Evolutionary conservation across 2,329 filamentous ascomycete genomes (phyloP).

Genomic region (Talaromyces sp.): DNA sequence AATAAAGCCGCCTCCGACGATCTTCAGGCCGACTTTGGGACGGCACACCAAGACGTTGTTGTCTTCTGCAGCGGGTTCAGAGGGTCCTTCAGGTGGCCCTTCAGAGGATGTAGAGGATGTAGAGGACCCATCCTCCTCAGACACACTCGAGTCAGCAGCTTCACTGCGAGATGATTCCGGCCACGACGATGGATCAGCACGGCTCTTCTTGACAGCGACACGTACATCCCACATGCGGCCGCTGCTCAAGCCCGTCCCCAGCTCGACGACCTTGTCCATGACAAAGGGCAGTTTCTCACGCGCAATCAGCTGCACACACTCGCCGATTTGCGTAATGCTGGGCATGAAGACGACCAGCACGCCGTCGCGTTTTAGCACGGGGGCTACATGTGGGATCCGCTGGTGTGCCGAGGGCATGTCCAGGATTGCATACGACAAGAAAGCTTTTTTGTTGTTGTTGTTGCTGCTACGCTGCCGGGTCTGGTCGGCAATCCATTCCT

Average conservation of each 20-base stretch:
- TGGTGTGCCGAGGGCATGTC: conserved; percentile 64
- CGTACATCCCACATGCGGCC: conserved; percentile 47
- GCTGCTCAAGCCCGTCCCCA: conserved; percentile 42
- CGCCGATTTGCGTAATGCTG: conserved; percentile 71
- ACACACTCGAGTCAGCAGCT: too few relatives aligned
- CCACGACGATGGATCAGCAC: conserved; percentile 30
- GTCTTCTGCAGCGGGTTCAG: conserved; percentile 13
- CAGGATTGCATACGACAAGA: conserved; percentile 67
- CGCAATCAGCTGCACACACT: conserved; percentile 55
- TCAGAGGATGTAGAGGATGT: background rate
- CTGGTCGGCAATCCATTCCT: conserved; percentile 58
- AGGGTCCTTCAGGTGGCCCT: background rate
- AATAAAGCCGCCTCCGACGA: conserved; percentile 50
- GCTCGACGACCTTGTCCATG: conserved; percentile 42
- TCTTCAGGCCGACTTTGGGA: conserved; percentile 46
- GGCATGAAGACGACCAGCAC: conserved; percentile 68
- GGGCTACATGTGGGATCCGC: conserved; percentile 42
- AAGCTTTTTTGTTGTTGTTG: conserved; percentile 43
- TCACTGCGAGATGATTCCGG: background rate
- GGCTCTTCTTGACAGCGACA: conserved; percentile 33
- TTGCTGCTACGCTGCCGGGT: conserved; percentile 22
- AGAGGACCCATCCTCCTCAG: background rate
- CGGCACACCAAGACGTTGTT: conserved; percentile 47
- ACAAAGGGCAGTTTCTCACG: conserved; percentile 51
- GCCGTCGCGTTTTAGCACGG: conserved; percentile 60